Conservation (phyloP, 495 filamentous ascomycete genomes). For the Trichoderma erinaceum region DNA sequence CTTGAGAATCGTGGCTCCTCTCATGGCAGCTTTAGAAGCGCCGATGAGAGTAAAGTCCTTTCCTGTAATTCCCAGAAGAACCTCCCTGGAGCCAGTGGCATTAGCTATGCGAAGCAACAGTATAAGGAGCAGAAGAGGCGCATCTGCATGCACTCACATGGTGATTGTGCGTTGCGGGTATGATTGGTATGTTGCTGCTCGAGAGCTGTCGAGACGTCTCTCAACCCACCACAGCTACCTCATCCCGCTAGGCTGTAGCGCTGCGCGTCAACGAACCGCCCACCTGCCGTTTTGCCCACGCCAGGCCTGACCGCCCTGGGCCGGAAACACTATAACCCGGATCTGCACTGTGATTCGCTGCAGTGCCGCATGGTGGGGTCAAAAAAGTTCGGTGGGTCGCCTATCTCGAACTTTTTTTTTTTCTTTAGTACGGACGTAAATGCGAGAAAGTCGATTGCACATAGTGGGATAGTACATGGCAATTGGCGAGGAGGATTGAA, state of each 20-base stretch:
- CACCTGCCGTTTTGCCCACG: conserved; percentile 3
- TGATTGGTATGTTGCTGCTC: conserved; percentile 2
- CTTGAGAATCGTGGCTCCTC: conserved; percentile 94
- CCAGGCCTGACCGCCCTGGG: conserved; percentile 10
- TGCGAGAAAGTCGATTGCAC: not conserved
- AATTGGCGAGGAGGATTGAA: conserved; percentile 16
- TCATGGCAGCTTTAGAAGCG: conserved; percentile 95
- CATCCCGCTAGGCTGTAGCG: conserved; percentile 13
- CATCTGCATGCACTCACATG: conserved; percentile 24
- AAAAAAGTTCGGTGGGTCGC: not conserved
- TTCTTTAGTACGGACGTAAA: conserved; percentile 5
- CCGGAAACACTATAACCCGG: conserved; percentile 11
- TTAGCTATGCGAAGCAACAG: not conserved
- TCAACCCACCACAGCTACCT: not conserved
- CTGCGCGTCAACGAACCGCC: conserved; percentile 13
- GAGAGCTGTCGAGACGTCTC: not conserved
- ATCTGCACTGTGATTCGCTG: not conserved
- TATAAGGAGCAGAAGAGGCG: not conserved
- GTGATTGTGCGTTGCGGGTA: conserved; percentile 20
- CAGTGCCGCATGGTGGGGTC: not conserved
- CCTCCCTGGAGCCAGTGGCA: conserved; percentile 61
- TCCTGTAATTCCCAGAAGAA: conserved; percentile 94
- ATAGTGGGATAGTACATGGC: conserved; percentile 10
- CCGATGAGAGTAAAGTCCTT: conserved; percentile 98
- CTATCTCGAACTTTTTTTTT: conserved; percentile 27